Evolutionary conservation across 345 rosid genomes (phyloP), one percentile per base, ranked within the genome.

Genomic region (Populus pruinosa): DNA sequence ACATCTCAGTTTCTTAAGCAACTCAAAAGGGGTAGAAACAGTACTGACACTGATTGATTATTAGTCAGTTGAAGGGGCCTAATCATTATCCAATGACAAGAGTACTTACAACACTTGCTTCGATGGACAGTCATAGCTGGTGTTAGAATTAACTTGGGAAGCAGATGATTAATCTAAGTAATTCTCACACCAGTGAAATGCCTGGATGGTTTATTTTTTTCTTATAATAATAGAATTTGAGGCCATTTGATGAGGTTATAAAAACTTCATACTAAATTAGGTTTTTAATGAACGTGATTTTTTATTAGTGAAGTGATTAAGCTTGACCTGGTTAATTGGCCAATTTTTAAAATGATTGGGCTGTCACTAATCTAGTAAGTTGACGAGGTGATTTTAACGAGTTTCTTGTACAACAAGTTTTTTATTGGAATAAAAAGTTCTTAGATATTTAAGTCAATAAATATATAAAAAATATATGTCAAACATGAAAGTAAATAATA

Each of bases 51-150:
- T n/a, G 35, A 33, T 33, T 49, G 6, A 38, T 29, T 16, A 43
- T 11, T 18, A 39, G 21, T 39, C 10, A 17, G 47, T 55, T 8
- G 29, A 56, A 41, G 56, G 17, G 29, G 35, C 21, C 35, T 38
- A 39, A 41, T 17, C 38, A 16, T 50, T 27, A 2, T 61, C 23
- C 47, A 76, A 75, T 50, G 8, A 39, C 72, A 39, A 81, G 66
- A 25, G 50, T 65, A 85, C 99, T 89, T 93, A 96, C 98, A 82
- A 90, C 94, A 69, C 99, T 98, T 3, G 98, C 88, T 88, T 83
- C 90, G 93, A 73, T 74, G 91, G 87, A 73, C 91, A 88, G 71
- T 92, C 92, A 55, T 88, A 92, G 83, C 93, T 86, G 76, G 91
- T 82, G 73, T 74, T 61, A 76, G 93, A 90, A 86, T 94, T 87